A percentile compares a stretch with the other conserved stretches of the same genome.
These are phyloP conservation scores for Pontederia paniculata DNA, from an alignment of 176 grass and related monocot species.

Conservation along the genomic window DNA sequence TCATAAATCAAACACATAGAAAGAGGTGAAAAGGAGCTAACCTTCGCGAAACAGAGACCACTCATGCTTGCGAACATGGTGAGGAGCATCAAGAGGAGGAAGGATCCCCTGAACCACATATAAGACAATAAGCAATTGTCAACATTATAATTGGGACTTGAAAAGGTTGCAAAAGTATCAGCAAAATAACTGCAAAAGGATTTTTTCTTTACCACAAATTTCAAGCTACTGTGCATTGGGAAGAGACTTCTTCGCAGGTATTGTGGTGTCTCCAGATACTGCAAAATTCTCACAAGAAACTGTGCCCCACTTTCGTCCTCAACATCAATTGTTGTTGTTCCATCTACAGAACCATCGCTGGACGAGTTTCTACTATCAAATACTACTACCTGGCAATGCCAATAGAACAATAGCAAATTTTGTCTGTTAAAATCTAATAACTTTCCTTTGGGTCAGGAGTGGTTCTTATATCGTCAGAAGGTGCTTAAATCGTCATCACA, in stretches of 20 bases:
- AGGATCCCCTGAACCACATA: conserved; percentile 54
- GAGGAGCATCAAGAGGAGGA: conserved; percentile 84
- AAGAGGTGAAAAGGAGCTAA: conserved; percentile 9
- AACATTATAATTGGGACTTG: conserved; percentile 9
- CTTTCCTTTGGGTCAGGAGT: no score
- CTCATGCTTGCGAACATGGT: conserved; percentile 86
- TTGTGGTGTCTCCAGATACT: conserved; percentile 82
- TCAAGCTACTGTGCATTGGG: conserved; percentile 84
- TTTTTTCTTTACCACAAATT: conserved; percentile 60
- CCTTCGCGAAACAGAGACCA: conserved; percentile 94
- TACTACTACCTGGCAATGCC: conserved; percentile 35
- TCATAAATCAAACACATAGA: neutral
- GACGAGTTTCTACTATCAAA: conserved; percentile 47
- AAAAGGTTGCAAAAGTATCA: conserved; percentile 8
- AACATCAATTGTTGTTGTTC: conserved; percentile 6
- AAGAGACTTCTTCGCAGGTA: conserved; percentile 81
- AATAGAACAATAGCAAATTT: no score
- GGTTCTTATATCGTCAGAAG: no score
- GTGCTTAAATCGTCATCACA: no score
- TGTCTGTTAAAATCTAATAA: no score
- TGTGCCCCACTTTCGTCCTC: conserved; percentile 42
- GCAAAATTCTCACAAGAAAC: conserved; percentile 73
- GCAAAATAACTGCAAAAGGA: neutral
- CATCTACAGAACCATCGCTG: conserved; percentile 15
- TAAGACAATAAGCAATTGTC: conserved; percentile 1